phyloP scores from a whole-genome alignment of 768 basidiomycete species.

The Tulasnella sp. region DNA sequence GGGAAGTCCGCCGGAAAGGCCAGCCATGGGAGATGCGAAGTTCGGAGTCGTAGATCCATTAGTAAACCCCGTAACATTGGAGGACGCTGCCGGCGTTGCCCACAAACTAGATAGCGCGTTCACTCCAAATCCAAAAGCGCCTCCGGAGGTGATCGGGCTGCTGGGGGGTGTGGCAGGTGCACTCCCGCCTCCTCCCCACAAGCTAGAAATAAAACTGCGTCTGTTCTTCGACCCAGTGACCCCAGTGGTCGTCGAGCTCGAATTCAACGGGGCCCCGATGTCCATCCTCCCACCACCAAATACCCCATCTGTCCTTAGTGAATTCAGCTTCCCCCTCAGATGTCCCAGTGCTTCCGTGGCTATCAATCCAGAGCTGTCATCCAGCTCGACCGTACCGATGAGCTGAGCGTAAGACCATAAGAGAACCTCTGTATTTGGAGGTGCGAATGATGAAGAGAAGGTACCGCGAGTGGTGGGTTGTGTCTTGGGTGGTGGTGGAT shows the following conservation, averaged over 20 bases:
- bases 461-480: conserved; percentile 1
- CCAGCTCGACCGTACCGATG: conserved; percentile 26
- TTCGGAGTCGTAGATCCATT: neutral
- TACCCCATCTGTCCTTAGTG: conserved; percentile 24
- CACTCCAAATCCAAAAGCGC: conserved; percentile 27
- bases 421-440: conserved; percentile 22
- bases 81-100: neutral
- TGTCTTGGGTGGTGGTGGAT: neutral
- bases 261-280: conserved; percentile 36
- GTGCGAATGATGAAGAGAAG: conserved; percentile 18
- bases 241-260: neutral
- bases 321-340: neutral
- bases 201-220: conserved; percentile 2
- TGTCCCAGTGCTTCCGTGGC: neutral
- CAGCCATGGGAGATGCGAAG: conserved; percentile 1
- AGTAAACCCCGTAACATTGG: conserved; percentile 30
- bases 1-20: neutral
- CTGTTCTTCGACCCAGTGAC: neutral
- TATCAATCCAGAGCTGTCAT: conserved; percentile 23
- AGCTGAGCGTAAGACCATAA: conserved; percentile 29
- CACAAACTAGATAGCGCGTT: neutral
- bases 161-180: conserved; percentile 6
- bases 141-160: conserved; percentile 19
- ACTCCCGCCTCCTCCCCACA: conserved; percentile 24
- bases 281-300: conserved; percentile 76